Percentiles rank a stretch among this genome's conserved stretches.
phyloP scores from a whole-genome alignment of 768 basidiomycete genomes.

The Butyriboletus loyo region DNA sequence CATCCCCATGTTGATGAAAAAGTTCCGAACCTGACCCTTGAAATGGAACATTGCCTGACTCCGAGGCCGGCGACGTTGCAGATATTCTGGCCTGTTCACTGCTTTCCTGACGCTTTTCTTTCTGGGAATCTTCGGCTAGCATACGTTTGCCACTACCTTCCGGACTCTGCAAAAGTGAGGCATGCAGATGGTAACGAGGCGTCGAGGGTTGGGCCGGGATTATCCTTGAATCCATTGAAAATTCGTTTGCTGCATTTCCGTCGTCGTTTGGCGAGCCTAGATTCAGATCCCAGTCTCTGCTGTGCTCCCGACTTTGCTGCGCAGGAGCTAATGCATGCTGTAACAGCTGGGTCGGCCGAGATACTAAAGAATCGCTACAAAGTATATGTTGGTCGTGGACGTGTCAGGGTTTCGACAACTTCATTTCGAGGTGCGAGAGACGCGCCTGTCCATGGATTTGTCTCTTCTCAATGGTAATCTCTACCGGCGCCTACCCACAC shows the following conservation, averaged over 20 bases:
- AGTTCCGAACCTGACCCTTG: conserved; percentile 28
- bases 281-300: conserved; percentile 3
- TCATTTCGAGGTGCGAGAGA: conserved; percentile 15
- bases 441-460: conserved; percentile 42
- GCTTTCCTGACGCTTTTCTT: conserved; percentile 41
- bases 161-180: conserved; percentile 4
- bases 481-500: neutral
- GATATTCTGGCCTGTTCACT: conserved; percentile 13
- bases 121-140: conserved; percentile 46
- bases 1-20: conserved; percentile 22
- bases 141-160: conserved; percentile 18
- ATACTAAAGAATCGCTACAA: conserved; percentile 43
- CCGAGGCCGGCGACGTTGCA: conserved; percentile 24
- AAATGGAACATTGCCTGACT: conserved; percentile 18
- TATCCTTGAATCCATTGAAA: conserved; percentile 42
- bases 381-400: neutral
- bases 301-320: conserved; percentile 16
- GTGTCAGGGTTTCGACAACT: conserved; percentile 12
- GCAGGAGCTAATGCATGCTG: conserved; percentile 39
- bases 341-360: conserved; percentile 57
- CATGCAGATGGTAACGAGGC: conserved; percentile 50
- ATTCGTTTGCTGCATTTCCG: conserved; percentile 30
- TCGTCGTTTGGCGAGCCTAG: conserved; percentile 17
- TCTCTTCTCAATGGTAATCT: neutral
- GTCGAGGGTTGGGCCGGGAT: conserved; percentile 32